Percentiles rank a stretch among this genome's conserved stretches.
Evolutionary conservation across 495 filamentous ascomycete species (phyloP).

Genomic region (Neurospora africana): DNA sequence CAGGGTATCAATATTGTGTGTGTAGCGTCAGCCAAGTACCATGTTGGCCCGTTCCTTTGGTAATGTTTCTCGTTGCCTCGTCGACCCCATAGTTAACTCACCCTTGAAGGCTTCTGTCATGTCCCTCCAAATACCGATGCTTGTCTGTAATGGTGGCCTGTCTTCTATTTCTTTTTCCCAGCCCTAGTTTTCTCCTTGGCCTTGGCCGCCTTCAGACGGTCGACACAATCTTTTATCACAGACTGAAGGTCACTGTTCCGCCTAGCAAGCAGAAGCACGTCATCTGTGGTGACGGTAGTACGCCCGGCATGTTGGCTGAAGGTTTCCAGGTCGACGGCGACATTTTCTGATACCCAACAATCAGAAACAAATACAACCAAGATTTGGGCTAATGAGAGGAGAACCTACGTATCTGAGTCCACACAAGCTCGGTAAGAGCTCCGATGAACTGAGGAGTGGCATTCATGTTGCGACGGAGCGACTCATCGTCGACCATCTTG

Average conservation of each 20-base stretch:
- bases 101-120: background rate
- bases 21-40: background rate
- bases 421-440: conserved; percentile 83
- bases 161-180: background rate
- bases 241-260: conserved; percentile 73
- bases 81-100: background rate
- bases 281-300: conserved; percentile 66
- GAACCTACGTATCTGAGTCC: conserved; percentile 67
- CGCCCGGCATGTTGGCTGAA: conserved; percentile 88
- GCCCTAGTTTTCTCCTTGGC: conserved; percentile 21
- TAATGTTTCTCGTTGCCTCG: background rate
- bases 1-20: background rate
- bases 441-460: conserved; percentile 94
- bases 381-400: background rate
- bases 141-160: background rate
- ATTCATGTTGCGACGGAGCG: conserved; percentile 62
- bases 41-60: background rate
- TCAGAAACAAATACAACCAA: background rate
- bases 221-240: conserved; percentile 59
- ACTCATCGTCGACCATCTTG: conserved; percentile 82
- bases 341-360: conserved; percentile 44
- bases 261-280: conserved; percentile 77
- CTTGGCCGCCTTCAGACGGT: conserved; percentile 42
- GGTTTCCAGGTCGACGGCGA: conserved; percentile 63
- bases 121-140: background rate